Conservation (phyloP, 2,329 filamentous ascomycete species). For the Colletotrichum sp. region DNA sequence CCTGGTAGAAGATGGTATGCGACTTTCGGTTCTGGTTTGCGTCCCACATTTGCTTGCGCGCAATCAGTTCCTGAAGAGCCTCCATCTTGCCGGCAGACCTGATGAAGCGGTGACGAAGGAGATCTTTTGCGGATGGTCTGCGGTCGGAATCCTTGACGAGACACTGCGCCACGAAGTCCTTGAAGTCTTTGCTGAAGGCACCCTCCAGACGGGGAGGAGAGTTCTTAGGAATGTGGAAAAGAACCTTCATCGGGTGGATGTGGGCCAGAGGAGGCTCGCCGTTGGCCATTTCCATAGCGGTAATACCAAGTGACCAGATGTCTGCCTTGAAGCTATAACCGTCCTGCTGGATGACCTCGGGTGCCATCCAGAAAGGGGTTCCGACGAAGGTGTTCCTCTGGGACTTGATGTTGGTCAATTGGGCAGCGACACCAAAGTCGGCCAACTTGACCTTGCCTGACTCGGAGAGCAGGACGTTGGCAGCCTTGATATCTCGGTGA, state of each 20-base stretch:
- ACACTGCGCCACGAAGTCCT: constrained; percentile 90
- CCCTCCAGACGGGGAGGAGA: constrained; percentile 84
- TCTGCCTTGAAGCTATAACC: constrained; percentile 87
- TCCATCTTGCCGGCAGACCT: constrained; percentile 87
- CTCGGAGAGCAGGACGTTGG: constrained; percentile 92
- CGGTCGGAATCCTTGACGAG: constrained; percentile 90
- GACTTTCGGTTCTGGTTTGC: constrained; percentile 71
- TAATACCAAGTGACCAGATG: constrained; percentile 92
- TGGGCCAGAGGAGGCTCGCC: constrained; percentile 88
- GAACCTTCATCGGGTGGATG: constrained; percentile 91
- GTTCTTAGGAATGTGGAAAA: constrained; percentile 91
- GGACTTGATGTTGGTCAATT: constrained; percentile 96
- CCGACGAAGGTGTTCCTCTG: constrained; percentile 97
- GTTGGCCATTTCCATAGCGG: constrained; percentile 86
- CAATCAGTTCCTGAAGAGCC: constrained; percentile 84
- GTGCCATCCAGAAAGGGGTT: constrained; percentile 97
- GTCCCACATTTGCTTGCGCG: constrained; percentile 82
- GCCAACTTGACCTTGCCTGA: constrained; percentile 92
- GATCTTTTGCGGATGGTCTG: constrained; percentile 82
- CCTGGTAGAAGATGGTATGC: constrained; percentile 88
- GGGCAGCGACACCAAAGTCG: constrained; percentile 96
- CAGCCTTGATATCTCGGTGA: constrained; percentile 95
- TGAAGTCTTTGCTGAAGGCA: constrained; percentile 87
- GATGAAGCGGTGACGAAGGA: constrained; percentile 89
- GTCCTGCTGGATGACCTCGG: constrained; percentile 90